Percentiles rank a stretch among this genome's conserved stretches.
Conservation (phyloP, 225 moss, liverwort and hornwort species). For the Sphagnum contortum region DNA sequence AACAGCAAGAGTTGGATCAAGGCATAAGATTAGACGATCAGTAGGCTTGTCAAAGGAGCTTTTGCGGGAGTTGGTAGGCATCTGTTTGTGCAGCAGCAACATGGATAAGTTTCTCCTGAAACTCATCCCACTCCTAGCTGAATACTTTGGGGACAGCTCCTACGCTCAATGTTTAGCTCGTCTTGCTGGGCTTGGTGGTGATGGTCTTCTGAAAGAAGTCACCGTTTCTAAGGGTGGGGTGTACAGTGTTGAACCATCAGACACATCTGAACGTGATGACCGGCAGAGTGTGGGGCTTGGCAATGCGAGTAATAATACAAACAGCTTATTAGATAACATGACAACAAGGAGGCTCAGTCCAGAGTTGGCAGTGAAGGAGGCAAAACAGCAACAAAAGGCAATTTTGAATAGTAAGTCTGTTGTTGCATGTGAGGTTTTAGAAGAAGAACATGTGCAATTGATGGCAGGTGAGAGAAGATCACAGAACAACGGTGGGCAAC, state of each 20-base stretch:
- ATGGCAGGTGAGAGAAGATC: slow-evolving; percentile 13
- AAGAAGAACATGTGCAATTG: slow-evolving; percentile 5
- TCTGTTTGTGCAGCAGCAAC: slow-evolving; percentile 30
- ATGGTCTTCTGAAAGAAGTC: slow-evolving; percentile 7
- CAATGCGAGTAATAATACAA: neutral
- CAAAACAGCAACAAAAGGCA: slow-evolving; percentile 44
- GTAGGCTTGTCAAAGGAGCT: slow-evolving; percentile 22
- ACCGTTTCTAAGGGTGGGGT: neutral
- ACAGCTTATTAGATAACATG: neutral
- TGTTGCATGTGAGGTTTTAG: neutral
- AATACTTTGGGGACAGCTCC: slow-evolving; percentile 26
- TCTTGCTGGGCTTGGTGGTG: slow-evolving; percentile 26
- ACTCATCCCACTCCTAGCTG: slow-evolving; percentile 29
- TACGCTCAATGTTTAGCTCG: slow-evolving; percentile 28
- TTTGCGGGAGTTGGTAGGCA: slow-evolving; percentile 33
- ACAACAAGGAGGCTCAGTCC: neutral
- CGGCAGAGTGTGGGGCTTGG: neutral
- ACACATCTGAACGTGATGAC: neutral
- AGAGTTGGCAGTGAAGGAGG: slow-evolving; percentile 5
- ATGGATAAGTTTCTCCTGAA: slow-evolving; percentile 21
- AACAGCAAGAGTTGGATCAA: slow-evolving; percentile 11
- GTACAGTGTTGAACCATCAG: slow-evolving; percentile 12
- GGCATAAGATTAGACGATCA: slow-evolving; percentile 11
- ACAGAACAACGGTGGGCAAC: slow-evolving; percentile 13
- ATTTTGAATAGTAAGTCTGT: neutral